phyloP scores from a whole-genome alignment of 345 rosid genomes.

The Arabidopsis arenosa region DNA sequence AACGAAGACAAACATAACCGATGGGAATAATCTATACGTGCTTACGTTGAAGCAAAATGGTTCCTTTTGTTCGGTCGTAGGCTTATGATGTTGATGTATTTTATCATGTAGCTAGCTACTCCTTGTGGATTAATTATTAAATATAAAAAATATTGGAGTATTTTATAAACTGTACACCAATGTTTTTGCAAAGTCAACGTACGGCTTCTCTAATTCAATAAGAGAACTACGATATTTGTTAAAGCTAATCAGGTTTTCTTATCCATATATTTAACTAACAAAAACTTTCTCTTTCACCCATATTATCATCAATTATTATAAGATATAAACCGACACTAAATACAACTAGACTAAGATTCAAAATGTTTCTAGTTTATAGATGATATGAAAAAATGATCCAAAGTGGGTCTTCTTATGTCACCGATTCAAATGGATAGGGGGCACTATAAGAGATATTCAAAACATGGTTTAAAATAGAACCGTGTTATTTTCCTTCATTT shows the following conservation, averaged over 20 bases:
- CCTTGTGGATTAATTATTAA: slow-evolving; percentile 26
- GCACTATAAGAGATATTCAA: neutral
- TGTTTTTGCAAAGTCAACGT: slow-evolving; percentile 35
- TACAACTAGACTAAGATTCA: slow-evolving; percentile 15
- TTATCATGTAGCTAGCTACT: slow-evolving; percentile 35
- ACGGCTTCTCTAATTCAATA: slow-evolving; percentile 43
- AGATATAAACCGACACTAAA: slow-evolving; percentile 18
- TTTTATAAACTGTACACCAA: slow-evolving; percentile 9
- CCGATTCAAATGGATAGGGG: slow-evolving; percentile 15
- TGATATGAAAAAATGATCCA: slow-evolving; percentile 17
- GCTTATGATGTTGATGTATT: slow-evolving; percentile 35
- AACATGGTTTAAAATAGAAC: neutral
- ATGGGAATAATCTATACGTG: slow-evolving; percentile 23
- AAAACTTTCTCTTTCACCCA: slow-evolving; percentile 33
- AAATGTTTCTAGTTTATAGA: neutral
- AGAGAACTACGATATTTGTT: slow-evolving; percentile 27
- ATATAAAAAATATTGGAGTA: neutral
- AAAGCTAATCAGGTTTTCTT: slow-evolving; percentile 30
- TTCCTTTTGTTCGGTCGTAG: slow-evolving; percentile 36
- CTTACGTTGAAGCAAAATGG: slow-evolving; percentile 31
- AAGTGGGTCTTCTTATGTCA: slow-evolving; percentile 31
- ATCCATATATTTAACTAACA: slow-evolving; percentile 27
- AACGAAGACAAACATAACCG: slow-evolving; percentile 2
- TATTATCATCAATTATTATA: slow-evolving; percentile 34
- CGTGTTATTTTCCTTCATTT: neutral